phyloP scores from a whole-genome alignment of 1,284 basidiomycete genomes.

The Irpex rosettiformis region DNA sequence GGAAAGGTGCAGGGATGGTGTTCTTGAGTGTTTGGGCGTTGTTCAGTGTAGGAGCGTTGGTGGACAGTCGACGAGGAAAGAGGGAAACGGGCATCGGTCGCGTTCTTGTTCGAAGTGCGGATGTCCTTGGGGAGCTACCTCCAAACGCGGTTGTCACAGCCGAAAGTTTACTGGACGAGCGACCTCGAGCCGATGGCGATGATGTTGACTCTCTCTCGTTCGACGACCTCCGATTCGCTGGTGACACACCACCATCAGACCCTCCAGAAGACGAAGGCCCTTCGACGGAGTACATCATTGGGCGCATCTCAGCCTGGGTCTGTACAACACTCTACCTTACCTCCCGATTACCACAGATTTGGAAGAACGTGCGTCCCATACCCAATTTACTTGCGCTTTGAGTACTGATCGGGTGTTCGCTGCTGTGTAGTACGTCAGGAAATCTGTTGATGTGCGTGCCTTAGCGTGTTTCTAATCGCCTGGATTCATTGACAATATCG shows the following conservation, averaged over 20 bases:
- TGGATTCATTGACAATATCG: not conserved
- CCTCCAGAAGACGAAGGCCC: constrained; percentile 28
- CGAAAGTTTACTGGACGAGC: not conserved
- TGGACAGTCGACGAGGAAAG: constrained; percentile 27
- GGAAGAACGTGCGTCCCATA: constrained; percentile 84
- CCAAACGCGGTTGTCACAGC: not conserved
- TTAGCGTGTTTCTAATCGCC: not conserved
- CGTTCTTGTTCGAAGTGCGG: constrained; percentile 22
- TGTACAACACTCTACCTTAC: constrained; percentile 92
- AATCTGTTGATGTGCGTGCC: constrained; percentile 78
- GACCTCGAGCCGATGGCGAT: not conserved
- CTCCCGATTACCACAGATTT: constrained; percentile 90
- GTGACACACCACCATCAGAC: constrained; percentile 13
- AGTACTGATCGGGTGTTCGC: not conserved
- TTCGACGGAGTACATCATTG: constrained; percentile 62
- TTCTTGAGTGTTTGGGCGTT: constrained; percentile 70
- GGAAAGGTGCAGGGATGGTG: constrained; percentile 65
- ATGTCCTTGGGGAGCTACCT: constrained; percentile 11
- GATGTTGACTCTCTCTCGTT: constrained; percentile 3
- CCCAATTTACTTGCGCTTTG: not conserved
- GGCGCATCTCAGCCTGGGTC: constrained; percentile 88
- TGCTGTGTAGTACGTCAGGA: constrained; percentile 68
- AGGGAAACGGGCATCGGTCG: constrained; percentile 27
- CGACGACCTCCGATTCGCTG: constrained; percentile 9
- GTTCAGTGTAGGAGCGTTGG: constrained; percentile 58